Conservation (phyloP, 306 rosid genomes). For the Benincasa hispida region DNA sequence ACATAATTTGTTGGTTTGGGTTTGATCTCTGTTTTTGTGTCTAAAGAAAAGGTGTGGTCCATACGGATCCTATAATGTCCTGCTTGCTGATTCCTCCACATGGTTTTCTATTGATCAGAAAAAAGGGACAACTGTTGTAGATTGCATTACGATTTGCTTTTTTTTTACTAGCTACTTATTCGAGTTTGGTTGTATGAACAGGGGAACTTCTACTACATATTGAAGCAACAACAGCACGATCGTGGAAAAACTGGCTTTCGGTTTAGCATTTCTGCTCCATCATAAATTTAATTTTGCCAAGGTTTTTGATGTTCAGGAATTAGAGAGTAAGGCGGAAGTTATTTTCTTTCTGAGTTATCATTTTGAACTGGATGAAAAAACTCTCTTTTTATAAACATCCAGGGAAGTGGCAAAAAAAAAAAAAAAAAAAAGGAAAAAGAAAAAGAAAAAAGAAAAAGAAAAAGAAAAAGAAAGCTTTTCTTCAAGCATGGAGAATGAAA, state of each 20-base stretch:
- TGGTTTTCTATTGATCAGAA: neutral
- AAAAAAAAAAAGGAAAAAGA: too few species aligned
- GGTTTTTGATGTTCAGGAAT: neutral
- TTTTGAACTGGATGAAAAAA: neutral
- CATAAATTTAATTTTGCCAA: constrained; percentile 17
- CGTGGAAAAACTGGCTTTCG: constrained; percentile 87
- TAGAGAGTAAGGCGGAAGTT: neutral
- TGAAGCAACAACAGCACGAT: constrained; percentile 60
- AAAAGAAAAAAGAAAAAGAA: neutral
- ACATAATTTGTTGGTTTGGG: neutral
- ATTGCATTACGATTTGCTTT: neutral
- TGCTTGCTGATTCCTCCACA: neutral
- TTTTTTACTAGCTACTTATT: neutral
- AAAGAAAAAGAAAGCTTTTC: neutral
- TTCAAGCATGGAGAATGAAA: neutral
- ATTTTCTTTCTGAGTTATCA: neutral
- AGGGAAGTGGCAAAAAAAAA: neutral
- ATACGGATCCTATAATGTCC: neutral
- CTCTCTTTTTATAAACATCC: neutral
- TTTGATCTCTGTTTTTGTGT: neutral
- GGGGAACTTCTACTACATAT: constrained; percentile 73
- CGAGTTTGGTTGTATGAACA: constrained; percentile 28
- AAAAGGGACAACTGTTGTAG: neutral
- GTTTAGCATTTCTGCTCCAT: constrained; percentile 84
- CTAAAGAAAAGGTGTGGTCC: neutral